phyloP scores from a whole-genome alignment of 1,139 yeast species.

The Scheffersomyces illinoinensis region DNA sequence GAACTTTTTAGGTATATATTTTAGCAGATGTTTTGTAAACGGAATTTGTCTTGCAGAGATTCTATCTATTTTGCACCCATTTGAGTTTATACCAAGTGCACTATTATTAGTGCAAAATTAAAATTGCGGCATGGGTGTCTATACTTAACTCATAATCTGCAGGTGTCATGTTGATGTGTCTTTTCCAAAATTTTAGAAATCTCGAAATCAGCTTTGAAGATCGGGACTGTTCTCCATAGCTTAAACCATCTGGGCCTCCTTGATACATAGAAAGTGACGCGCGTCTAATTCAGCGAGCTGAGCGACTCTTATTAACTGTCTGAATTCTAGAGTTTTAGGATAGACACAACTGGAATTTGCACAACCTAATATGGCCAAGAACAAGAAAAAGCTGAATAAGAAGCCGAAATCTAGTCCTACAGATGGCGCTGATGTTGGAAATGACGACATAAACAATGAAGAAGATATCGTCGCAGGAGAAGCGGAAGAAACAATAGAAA shows the following conservation, averaged over 20 bases:
- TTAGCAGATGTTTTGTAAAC: no score
- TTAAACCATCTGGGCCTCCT: not conserved
- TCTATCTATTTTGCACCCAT: not conserved
- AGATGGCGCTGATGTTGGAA: constrained; percentile 1
- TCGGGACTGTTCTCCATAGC: not conserved
- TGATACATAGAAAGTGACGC: not conserved
- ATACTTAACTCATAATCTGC: not conserved
- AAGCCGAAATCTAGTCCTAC: constrained; percentile 1
- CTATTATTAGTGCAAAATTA: not conserved
- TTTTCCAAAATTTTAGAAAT: not conserved
- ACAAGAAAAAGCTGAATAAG: constrained; percentile 26
- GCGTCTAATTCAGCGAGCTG: not conserved
- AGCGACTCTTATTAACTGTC: not conserved
- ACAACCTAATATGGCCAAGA: constrained; percentile 26
- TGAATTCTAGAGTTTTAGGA: not conserved
- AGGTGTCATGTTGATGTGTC: not conserved
- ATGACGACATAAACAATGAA: constrained; percentile 1
- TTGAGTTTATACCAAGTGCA: not conserved
- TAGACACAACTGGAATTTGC: not conserved
- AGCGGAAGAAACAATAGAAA: constrained; percentile 1
- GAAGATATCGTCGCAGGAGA: constrained; percentile 3
- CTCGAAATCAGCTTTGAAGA: not conserved
- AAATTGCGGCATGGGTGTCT: not conserved
- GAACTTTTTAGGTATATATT: no score
- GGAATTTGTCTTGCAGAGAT: not conserved